Evolutionary conservation across 2,329 filamentous ascomycete genomes (phyloP), one percentile per base, ranked within the genome.

Genomic region (Herpotrichia juniperi): DNA sequence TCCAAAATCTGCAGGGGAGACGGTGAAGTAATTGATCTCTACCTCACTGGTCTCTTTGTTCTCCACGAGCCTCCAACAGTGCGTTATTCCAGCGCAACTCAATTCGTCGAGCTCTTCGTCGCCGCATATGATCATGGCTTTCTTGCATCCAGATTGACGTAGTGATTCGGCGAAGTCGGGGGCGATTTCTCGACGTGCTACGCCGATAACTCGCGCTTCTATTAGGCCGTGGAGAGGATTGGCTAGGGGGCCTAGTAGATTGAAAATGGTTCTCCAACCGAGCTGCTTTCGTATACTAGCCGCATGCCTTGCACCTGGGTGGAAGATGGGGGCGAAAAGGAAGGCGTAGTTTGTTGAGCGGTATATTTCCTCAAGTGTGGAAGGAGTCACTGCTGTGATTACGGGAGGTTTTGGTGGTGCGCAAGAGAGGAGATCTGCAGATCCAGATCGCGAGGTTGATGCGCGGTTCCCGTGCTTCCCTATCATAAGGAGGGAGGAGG

Each of bases 381-480:
- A 74, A 1, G 93, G 89, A 12, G 83, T 87, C 56, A 97, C 84
- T 35, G 88, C 88, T 44, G 81, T 79, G 57, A 97, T 87, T 61
- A 88, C 84, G 6, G 91, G 93, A 10, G 91, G 78, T 32, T 79
- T 85, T 3, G 90, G 91, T 51, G 79, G 74, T 73, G 93, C 90
- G 66, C 85, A 85, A 67, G 87, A 87, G 54, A 99, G 83, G 42
- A 99, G 84, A 75, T 99, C 94, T 50, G 94, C 94, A 37, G 93
- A 96, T 46, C 94, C 94, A 2, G 93, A 97, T 69, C 94, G 93
- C 48, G 93, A 97, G 2, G 94, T 97, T 48, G 92, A 94, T 35
- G 94, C 93, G 61, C 89, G 88, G 80, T 99, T 99, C 59, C 94
- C 94, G 77, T 99, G 94, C 78, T 99, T 99, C 60, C 90, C 91